Percentiles rank a stretch among this genome's conserved stretches.
Conservation (phyloP, 2,329 filamentous ascomycete genomes). For the Periconia digitata region DNA sequence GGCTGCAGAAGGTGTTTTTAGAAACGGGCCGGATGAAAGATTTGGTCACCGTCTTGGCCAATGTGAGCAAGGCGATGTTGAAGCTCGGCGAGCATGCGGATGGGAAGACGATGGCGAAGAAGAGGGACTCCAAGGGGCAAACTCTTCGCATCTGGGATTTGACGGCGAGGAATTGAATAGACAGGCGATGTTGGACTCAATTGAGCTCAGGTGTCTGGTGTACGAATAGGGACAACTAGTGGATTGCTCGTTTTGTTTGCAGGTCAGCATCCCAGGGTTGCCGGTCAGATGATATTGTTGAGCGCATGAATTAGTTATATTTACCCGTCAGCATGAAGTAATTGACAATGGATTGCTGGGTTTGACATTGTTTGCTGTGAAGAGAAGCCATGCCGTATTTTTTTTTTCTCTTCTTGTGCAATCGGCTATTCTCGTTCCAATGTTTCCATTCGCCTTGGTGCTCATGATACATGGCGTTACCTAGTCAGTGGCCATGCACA, state of each 20-base stretch:
- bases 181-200: not conserved
- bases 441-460: too few relatives aligned
- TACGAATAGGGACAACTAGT: not conserved
- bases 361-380: too few relatives aligned
- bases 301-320: too few relatives aligned
- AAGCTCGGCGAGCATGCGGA: constrained; percentile 45
- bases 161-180: constrained; percentile 11
- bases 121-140: constrained; percentile 46
- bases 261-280: too few relatives aligned
- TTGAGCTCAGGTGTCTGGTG: not conserved
- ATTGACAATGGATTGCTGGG: too few relatives aligned
- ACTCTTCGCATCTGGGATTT: constrained; percentile 49
- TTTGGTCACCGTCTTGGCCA: constrained; percentile 64
- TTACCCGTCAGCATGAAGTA: too few relatives aligned
- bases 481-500: too few relatives aligned
- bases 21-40: constrained; percentile 48
- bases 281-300: too few relatives aligned
- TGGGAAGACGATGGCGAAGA: constrained; percentile 41
- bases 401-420: too few relatives aligned
- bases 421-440: too few relatives aligned
- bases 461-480: not conserved
- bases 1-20: constrained; percentile 42
- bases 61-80: constrained; percentile 72
- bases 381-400: too few relatives aligned
- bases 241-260: too few relatives aligned